A percentile compares a stretch with the other conserved stretches of the same genome.
phyloP scores from a whole-genome alignment of 768 basidiomycete species.

The Collybia sordida region DNA sequence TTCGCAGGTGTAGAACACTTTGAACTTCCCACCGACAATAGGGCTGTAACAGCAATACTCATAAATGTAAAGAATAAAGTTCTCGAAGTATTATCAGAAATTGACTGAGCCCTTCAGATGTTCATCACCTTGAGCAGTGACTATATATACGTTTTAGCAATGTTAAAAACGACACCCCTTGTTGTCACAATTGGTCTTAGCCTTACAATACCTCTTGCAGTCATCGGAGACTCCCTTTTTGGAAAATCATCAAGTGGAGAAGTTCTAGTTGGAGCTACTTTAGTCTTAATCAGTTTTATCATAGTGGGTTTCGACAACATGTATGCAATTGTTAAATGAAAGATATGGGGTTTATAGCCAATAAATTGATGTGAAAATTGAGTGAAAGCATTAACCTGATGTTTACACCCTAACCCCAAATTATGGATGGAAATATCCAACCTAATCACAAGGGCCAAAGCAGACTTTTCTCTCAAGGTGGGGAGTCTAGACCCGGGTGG shows the following conservation, averaged over 20 bases:
- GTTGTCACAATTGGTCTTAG: constrained; percentile 92
- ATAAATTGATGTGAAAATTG: constrained; percentile 11
- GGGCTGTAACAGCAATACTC: constrained; percentile 29
- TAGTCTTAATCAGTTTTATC: constrained; percentile 81
- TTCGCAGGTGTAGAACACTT: constrained; percentile 61
- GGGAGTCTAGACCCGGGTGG: too few relatives aligned
- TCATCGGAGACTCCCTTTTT: constrained; percentile 76
- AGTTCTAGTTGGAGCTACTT: constrained; percentile 69
- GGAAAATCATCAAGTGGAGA: constrained; percentile 54
- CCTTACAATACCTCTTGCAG: constrained; percentile 90
- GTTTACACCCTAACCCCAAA: too few relatives aligned
- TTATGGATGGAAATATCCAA: too few relatives aligned
- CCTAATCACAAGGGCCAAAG: too few relatives aligned
- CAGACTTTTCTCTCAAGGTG: too few relatives aligned
- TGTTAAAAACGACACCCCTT: constrained; percentile 95
- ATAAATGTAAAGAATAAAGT: constrained; percentile 32
- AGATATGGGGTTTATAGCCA: neutral
- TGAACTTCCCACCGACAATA: constrained; percentile 52
- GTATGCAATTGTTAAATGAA: constrained; percentile 14
- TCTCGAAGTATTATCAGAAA: neutral
- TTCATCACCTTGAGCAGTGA: constrained; percentile 80
- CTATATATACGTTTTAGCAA: constrained; percentile 83
- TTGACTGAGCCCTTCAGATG: constrained; percentile 50
- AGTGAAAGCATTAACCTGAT: too few relatives aligned
- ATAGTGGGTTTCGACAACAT: constrained; percentile 61